Conservation (phyloP, 495 filamentous ascomycete genomes). For the Aspergillus mulundensis region DNA sequence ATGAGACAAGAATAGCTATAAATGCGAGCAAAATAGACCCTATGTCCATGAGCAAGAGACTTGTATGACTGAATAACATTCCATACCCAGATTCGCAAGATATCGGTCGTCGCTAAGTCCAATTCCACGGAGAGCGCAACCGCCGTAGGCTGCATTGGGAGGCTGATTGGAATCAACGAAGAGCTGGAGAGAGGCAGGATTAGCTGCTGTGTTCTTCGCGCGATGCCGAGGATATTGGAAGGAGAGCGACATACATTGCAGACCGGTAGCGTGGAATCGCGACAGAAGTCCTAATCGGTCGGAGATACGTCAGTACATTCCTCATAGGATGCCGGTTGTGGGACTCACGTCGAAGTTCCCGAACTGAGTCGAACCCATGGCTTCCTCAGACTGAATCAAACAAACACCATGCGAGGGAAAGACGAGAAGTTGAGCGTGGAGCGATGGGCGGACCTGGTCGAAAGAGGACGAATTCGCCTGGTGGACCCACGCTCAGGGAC, state of each 20-base stretch:
- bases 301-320: constrained; percentile 18
- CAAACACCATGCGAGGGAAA: constrained; percentile 18
- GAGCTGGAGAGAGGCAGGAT: constrained; percentile 37
- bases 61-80: not conserved
- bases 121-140: constrained; percentile 73
- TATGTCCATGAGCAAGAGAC: constrained; percentile 29
- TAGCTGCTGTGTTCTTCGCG: constrained; percentile 15
- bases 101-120: constrained; percentile 55
- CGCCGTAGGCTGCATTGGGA: constrained; percentile 51
- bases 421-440: not conserved
- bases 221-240: not conserved
- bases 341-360: constrained; percentile 82
- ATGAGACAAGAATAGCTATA: constrained; percentile 65
- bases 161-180: constrained; percentile 45
- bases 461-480: constrained; percentile 17
- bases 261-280: constrained; percentile 89
- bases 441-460: not conserved
- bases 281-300: constrained; percentile 75
- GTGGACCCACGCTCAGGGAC: constrained; percentile 30
- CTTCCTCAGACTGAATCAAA: constrained; percentile 17
- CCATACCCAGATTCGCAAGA: constrained; percentile 81
- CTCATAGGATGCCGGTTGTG: not conserved
- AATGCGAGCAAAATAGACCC: constrained; percentile 87
- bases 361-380: constrained; percentile 67
- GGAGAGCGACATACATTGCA: constrained; percentile 75